phyloP scores from a whole-genome alignment of 2,329 filamentous ascomycete species.

The Dactylonectria estremocensis region DNA sequence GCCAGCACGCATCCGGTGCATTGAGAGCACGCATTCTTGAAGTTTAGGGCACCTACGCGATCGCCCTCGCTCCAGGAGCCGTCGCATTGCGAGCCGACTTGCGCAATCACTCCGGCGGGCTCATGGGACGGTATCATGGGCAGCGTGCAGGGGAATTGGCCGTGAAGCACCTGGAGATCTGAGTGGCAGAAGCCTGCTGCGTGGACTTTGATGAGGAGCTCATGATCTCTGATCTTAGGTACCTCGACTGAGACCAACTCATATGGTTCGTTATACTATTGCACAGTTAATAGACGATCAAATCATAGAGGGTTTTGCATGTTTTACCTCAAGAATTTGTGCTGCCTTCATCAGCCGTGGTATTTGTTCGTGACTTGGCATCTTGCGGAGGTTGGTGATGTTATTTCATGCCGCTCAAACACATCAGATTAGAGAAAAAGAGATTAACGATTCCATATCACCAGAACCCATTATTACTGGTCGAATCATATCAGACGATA shows the following conservation, averaged over 20 bases:
- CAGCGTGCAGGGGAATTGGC: conserved; percentile 49
- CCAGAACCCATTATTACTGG: neutral
- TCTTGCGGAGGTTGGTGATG: conserved; percentile 1
- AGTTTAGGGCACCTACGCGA: conserved; percentile 55
- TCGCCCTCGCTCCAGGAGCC: conserved; percentile 51
- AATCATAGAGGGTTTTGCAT: neutral
- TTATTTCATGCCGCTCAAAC: neutral
- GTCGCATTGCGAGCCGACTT: conserved; percentile 44
- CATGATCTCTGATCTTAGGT: conserved; percentile 44
- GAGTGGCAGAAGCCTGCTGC: conserved; percentile 58
- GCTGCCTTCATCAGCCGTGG: conserved; percentile 25
- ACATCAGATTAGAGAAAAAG: neutral
- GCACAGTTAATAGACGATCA: neutral
- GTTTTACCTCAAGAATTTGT: conserved; percentile 6
- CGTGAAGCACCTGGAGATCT: conserved; percentile 54
- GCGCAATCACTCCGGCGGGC: conserved; percentile 51
- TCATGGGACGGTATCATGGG: conserved; percentile 55
- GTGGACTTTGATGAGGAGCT: conserved; percentile 52
- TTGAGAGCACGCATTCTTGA: conserved; percentile 50
- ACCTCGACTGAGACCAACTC: conserved; percentile 37
- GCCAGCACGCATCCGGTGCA: conserved; percentile 50
- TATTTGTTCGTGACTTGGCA: conserved; percentile 1
- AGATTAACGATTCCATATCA: neutral
- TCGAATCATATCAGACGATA: neutral
- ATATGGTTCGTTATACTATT: conserved; percentile 51